Base-by-base conservation (phyloP, 192 early-diverging fungal species). In the Entrophospora sp. region DNA sequence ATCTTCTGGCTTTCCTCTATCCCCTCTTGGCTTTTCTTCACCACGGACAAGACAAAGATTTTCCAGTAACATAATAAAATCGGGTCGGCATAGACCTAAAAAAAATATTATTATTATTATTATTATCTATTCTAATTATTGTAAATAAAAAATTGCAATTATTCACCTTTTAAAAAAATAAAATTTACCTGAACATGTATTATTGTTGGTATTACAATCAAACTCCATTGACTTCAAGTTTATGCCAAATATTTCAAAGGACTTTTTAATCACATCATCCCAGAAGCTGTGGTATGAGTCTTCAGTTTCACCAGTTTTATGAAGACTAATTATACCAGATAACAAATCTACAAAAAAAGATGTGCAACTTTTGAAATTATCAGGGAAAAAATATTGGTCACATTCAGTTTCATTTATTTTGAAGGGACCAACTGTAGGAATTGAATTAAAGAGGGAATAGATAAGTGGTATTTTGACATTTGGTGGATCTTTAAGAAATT, bases 201-300 rank as follows among this genome's bases (percentile, higher is more conserved):
- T 7, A 34, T 63, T 49, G 61, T 20, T 63, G 48, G 45, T 49
- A 46, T 48, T 63, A 22, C 43, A 28, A 63, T 63, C 61, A 49
- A 63, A 63, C 48, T 49, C 18, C 61, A 63, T 24, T 48, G 34
- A 10, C 22, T 13, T 13, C n/a, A 49, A 48, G 34, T 45, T 25
- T 46, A 37, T 49, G 30, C 61, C 61, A 63, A 63, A 49, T 42
- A 25, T 48, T 35, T 63, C 45, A 22, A 63, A 8, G 1, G 30
- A 4, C 46, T 63, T 64, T 63, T 48, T 64, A 64, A 64, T 64
- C 46, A 64, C 34, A 34, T 6, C 14, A 36, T 64, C 45, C 61
- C 37, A 64, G 4, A 64, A 48, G 49, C 0, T 7, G 49, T 64
- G 43, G 49, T 36, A 64, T 0, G 43, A 49, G 0, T 64, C 34